Percentiles rank a stretch among this genome's conserved stretches.
These are phyloP conservation scores for Thermomyces lanuginosus DNA, from an alignment of 2,329 filamentous ascomycete genomes.

Conservation along the genomic window DNA sequence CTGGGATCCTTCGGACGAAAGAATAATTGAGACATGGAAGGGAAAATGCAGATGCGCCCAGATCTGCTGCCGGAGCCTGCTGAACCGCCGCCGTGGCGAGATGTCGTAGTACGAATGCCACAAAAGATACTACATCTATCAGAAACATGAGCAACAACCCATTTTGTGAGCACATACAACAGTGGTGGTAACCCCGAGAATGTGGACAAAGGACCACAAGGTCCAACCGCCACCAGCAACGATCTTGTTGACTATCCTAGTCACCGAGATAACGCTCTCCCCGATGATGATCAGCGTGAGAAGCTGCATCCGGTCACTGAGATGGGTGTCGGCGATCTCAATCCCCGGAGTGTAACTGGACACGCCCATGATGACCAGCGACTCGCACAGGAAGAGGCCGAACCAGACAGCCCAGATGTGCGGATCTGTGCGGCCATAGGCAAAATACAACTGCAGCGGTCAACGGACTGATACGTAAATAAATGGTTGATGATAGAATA, in stretches of 20 bases:
- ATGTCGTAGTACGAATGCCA: slow-evolving; percentile 49
- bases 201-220: slow-evolving; percentile 24
- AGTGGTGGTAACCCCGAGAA: slow-evolving; percentile 21
- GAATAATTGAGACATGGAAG: slow-evolving; percentile 45
- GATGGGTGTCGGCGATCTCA: slow-evolving; percentile 45
- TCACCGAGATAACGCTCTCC: slow-evolving; percentile 48
- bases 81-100: slow-evolving; percentile 33
- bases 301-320: slow-evolving; percentile 47
- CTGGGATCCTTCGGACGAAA: slow-evolving; percentile 49
- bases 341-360: slow-evolving; percentile 41
- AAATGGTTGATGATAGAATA: slow-evolving; percentile 6
- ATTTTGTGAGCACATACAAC: slow-evolving; percentile 12
- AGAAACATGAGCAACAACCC: not conserved
- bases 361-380: slow-evolving; percentile 34
- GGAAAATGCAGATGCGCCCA: slow-evolving; percentile 40
- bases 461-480: not conserved
- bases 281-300: slow-evolving; percentile 51
- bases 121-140: slow-evolving; percentile 32
- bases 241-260: slow-evolving; percentile 38
- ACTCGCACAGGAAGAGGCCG: slow-evolving; percentile 38
- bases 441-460: slow-evolving; percentile 18
- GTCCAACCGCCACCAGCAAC: slow-evolving; percentile 25
- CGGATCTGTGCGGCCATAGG: slow-evolving; percentile 12
- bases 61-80: slow-evolving; percentile 41
- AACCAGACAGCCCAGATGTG: slow-evolving; percentile 39